Base-by-base conservation (phyloP, 1,284 basidiomycete species). In the Takashimella tepidaria region DNA sequence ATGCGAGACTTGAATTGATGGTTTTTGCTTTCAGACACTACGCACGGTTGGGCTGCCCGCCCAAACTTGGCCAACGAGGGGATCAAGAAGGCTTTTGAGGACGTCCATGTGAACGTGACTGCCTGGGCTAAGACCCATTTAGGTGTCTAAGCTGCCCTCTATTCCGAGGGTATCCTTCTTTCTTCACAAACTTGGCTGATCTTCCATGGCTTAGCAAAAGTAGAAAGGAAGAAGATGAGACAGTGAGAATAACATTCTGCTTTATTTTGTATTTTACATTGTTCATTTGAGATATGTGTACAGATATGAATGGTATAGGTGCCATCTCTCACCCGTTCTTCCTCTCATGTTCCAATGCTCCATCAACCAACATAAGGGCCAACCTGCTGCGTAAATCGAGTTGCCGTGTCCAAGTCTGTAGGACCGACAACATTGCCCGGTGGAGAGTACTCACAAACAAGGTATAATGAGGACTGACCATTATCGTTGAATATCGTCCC, bases 41-140 rank as follows among this genome's bases (percentile, higher is more conserved):
- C 76, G 2, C 83, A 85, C 58, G 83, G 83, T 0, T 84, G 83
- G 56, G 82, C 79, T 3, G 70, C 73, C 11, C 75, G 83, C 13
- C 83, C 83, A 0, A 78, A 82, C 31, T 59, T 81, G 5, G 69
- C 64, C 3, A 66, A 79, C 37, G 76, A 79, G 21, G 73, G 77
- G 41, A 75, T 82, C 47, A 80, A 80, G 62, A 76, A 77, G 51
- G 82, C 78, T 0, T 80, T 80, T 59, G 80, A 83, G 57, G 75
- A 78, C 20, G 76, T 79, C 3, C 72, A 80, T 37, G 72, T 76
- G 76, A 76, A 80, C 53, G 76, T 76, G 4, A 49, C 31, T 2
- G 55, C 56, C 4, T 83, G 81, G 79, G 79, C 82, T 60, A 66
- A 76, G 40, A 62, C 53, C 22, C 49, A 62, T 31, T 49, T 68